These are phyloP conservation scores for Syncephalastrum sp. DNA, from an alignment of 371 early-diverging fungal species.

Conservation along the genomic window DNA sequence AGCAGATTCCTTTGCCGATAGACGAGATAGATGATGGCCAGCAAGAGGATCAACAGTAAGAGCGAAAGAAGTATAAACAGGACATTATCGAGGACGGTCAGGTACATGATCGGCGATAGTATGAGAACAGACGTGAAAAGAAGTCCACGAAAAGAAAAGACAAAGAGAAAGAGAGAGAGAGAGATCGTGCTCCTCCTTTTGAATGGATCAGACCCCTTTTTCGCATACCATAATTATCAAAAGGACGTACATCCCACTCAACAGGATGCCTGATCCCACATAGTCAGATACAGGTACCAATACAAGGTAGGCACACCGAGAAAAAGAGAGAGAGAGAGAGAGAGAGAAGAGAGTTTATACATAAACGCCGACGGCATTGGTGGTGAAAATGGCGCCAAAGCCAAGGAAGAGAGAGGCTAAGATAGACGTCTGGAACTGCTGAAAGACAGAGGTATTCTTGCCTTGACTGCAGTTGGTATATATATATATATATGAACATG, in stretches of 20 bases:
- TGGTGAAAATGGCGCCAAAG: constrained; percentile 45
- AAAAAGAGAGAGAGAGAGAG: background rate
- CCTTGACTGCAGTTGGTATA: constrained; percentile 28
- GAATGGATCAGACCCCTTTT: too few species aligned
- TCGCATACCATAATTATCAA: background rate
- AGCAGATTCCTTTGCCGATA: too few species aligned
- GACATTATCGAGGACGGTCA: too few species aligned
- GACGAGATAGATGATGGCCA: too few species aligned
- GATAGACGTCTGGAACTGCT: constrained; percentile 39
- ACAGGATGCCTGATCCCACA: background rate
- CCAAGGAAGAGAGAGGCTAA: constrained; percentile 46
- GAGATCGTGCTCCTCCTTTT: too few species aligned
- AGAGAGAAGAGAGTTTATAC: constrained; percentile 21
- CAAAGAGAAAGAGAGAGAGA: too few species aligned
- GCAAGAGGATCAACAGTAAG: too few species aligned
- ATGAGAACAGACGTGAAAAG: too few species aligned
- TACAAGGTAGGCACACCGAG: background rate
- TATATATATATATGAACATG: background rate
- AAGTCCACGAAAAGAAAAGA: too few species aligned
- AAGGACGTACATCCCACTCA: background rate
- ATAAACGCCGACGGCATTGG: constrained; percentile 47
- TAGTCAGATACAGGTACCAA: too few species aligned
- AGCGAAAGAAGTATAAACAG: too few species aligned
- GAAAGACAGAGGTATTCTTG: constrained; percentile 31
- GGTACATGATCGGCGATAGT: too few species aligned